Evolutionary conservation across 306 rosid genomes (phyloP).

Genomic region (Canavalia gladiata): DNA sequence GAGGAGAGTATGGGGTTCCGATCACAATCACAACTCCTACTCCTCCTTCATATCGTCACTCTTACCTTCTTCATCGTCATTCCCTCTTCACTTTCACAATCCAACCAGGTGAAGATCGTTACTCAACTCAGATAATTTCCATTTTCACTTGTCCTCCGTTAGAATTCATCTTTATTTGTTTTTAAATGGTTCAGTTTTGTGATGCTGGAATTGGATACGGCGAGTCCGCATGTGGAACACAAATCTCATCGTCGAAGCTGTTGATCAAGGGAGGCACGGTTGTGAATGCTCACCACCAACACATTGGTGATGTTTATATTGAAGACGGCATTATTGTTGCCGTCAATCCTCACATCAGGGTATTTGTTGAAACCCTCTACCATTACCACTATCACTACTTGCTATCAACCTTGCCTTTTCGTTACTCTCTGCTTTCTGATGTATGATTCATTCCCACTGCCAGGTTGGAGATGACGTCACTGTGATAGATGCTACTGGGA

Average conservation of each 20-base stretch:
- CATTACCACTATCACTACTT: neutral
- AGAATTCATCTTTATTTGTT: neutral
- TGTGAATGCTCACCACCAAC: slow-evolving; percentile 74
- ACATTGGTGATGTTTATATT: slow-evolving; percentile 81
- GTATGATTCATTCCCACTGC: slow-evolving; percentile 31
- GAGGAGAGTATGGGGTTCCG: neutral
- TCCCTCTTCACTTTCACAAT: slow-evolving; percentile 48
- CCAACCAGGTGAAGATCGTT: slow-evolving; percentile 46
- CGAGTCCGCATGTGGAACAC: slow-evolving; percentile 47
- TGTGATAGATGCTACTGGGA: slow-evolving; percentile 83
- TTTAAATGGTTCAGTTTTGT: slow-evolving; percentile 59
- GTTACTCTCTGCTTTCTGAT: slow-evolving; percentile 25
- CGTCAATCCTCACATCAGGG: slow-evolving; percentile 70
- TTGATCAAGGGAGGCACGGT: slow-evolving; percentile 79
- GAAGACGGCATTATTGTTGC: slow-evolving; percentile 76
- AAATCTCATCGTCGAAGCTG: slow-evolving; percentile 57
- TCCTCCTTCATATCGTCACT: neutral
- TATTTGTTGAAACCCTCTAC: neutral
- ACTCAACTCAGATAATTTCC: neutral
- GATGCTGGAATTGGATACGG: slow-evolving; percentile 66
- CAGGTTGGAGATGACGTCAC: slow-evolving; percentile 81
- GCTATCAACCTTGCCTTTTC: neutral
- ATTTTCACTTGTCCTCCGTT: neutral
- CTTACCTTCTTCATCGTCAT: slow-evolving; percentile 35
- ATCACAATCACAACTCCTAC: neutral